Evolutionary conservation across 179 eudicot species (phyloP), one percentile per base, ranked within the genome.

Genomic region (Sideroxylon spinosum): DNA sequence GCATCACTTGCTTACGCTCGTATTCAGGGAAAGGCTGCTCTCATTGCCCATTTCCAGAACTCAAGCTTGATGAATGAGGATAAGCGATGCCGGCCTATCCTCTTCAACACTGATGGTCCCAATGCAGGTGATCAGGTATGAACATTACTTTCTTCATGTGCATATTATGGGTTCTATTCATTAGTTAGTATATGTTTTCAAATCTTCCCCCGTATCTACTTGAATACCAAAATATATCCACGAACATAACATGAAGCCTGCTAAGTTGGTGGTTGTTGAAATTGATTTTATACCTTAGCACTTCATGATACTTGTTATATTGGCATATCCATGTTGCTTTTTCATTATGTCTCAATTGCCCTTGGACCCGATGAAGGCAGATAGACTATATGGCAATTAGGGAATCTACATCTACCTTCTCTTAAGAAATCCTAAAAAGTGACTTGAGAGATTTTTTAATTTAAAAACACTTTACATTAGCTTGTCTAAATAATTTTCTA

Each of bases 51-150:
- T 85, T 94, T 94, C 76, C 97, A 92, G 87, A 94, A 92, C 78
- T 94, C 98, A 66, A 94, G 98, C 88, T 89, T 94, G 89, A 94
- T 94, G 98, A 94, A 94, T 83, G 97, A 93, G 81, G 97, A 94
- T 82, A 94, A 93, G 82, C 88, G 97, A 20, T 94, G 97, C 82
- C 87, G 97, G 37, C 97, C 98, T 17, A 90, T 94, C 66, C 92
- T 94, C 63, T 93, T 93, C 83, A 89, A 88, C 62, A 89, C 90
- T 8, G 91, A 91, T 68, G 98, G 96, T 69, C 90, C 92, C 11
- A 89, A 88, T 85, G 91, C 92, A 28, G 97, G 97, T 70, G 97
- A 93, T 81, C 91, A 90, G 97, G 97, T 94, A 83, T 19, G 63
- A 48, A 20, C 67, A 32, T 11, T 44, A 9, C 64, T 37, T 73